These are phyloP conservation scores for Scedosporium minutisporum DNA, from an alignment of 2,329 filamentous ascomycete genomes.

Conservation along the genomic window DNA sequence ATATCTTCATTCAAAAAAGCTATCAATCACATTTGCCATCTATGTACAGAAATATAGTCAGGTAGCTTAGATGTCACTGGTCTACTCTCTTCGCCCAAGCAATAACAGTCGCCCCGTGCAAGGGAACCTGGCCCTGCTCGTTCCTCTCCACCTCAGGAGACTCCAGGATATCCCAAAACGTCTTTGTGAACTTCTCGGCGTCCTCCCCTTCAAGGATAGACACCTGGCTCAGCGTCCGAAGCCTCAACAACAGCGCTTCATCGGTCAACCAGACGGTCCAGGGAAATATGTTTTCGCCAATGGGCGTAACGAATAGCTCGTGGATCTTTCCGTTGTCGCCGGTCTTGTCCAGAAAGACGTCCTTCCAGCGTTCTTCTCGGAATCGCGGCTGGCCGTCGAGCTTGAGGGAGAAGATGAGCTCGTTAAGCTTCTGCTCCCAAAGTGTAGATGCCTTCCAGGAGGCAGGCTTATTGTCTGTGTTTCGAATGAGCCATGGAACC, in stretches of 20 bases:
- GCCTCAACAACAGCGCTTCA: constrained; percentile 53
- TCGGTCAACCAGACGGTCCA: constrained; percentile 50
- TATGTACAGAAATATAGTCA: background rate
- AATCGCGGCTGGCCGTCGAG: constrained; percentile 53
- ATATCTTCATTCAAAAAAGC: too few species aligned
- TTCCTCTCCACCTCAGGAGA: constrained; percentile 40
- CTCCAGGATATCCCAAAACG: constrained; percentile 45
- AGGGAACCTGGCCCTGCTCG: constrained; percentile 48
- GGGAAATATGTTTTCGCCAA: constrained; percentile 42
- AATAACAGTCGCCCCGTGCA: constrained; percentile 56
- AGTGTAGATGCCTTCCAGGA: constrained; percentile 42
- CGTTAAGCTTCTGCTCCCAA: constrained; percentile 55
- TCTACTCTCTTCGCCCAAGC: constrained; percentile 48
- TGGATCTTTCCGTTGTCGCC: constrained; percentile 23
- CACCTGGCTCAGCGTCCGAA: constrained; percentile 60
- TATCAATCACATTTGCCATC: background rate
- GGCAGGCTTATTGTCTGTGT: constrained; percentile 52
- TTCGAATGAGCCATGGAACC: background rate
- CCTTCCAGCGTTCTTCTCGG: constrained; percentile 52
- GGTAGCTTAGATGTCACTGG: constrained; percentile 4
- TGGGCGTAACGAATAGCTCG: constrained; percentile 48
- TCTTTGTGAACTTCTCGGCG: constrained; percentile 35
- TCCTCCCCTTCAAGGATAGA: constrained; percentile 44
- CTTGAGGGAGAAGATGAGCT: constrained; percentile 43
- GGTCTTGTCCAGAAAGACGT: constrained; percentile 53